These are phyloP conservation scores for Fraxinus velutina DNA, from an alignment of 305 asterid genomes.

Conservation along the genomic window DNA sequence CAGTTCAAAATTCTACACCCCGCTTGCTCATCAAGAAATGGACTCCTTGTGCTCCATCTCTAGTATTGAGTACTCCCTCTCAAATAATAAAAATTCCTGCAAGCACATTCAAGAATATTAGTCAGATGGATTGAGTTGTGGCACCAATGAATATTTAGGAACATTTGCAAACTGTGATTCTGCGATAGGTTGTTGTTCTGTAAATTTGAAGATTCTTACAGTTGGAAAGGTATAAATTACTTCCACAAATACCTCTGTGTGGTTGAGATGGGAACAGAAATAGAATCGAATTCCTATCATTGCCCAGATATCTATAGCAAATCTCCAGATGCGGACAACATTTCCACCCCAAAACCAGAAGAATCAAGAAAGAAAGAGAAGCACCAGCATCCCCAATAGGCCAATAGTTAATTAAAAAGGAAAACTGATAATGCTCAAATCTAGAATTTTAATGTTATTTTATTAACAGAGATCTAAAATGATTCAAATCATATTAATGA, in stretches of 20 bases:
- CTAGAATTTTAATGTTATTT: neutral
- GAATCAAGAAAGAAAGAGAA: neutral
- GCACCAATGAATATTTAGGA: neutral
- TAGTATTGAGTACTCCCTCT: conserved; percentile 66
- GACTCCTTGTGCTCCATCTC: conserved; percentile 42
- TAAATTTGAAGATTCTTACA: neutral
- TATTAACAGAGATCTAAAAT: neutral
- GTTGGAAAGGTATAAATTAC: neutral
- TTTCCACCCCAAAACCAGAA: neutral
- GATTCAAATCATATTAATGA: neutral
- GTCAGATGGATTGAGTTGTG: neutral
- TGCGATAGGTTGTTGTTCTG: neutral
- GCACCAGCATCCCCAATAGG: neutral
- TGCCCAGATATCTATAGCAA: neutral
- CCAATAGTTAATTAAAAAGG: neutral
- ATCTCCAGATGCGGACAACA: neutral
- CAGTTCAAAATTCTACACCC: neutral
- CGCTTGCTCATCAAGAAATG: conserved; percentile 30
- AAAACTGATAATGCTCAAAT: neutral
- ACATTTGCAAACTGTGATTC: neutral
- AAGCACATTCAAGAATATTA: conserved; percentile 17
- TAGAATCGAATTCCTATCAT: neutral
- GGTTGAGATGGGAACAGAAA: neutral
- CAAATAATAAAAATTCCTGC: conserved; percentile 81
- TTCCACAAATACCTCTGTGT: neutral